A percentile compares a stretch with the other conserved stretches of the same genome.
Evolutionary conservation across 129 eudicot genomes (phyloP).

Genomic region (Flaveria sonorensis): DNA sequence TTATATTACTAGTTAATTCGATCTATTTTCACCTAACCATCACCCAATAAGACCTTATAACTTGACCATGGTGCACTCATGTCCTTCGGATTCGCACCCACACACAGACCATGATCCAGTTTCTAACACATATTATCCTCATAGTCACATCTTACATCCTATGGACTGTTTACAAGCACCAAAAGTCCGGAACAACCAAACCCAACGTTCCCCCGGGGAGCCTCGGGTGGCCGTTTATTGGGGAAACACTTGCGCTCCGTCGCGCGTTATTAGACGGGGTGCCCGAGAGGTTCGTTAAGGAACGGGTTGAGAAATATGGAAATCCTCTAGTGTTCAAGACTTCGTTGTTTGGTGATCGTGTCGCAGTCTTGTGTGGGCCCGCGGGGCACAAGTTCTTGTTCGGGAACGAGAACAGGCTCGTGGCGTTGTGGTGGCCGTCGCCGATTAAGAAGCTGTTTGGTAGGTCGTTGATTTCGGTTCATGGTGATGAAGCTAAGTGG

Average conservation of each 20-base stretch:
- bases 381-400: constrained; percentile 58
- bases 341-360: constrained; percentile 39
- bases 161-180: too few species aligned
- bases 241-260: constrained; percentile 36
- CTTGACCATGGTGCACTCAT: too few species aligned
- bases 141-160: too few species aligned
- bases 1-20: too few species aligned
- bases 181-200: too few species aligned
- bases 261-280: constrained; percentile 29
- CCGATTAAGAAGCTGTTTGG: constrained; percentile 52
- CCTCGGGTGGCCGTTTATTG: constrained; percentile 48
- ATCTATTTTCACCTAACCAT: too few species aligned
- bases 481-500: constrained; percentile 47
- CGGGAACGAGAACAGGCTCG: constrained; percentile 52
- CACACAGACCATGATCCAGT: too few species aligned
- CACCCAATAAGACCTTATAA: too few species aligned
- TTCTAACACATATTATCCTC: too few species aligned
- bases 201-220: constrained; percentile 45
- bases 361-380: constrained; percentile 52
- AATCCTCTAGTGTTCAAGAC: constrained; percentile 48
- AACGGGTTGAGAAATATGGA: constrained; percentile 32
- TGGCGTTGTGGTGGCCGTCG: constrained; percentile 68
- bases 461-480: constrained; percentile 30
- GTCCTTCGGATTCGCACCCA: too few species aligned
- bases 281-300: constrained; percentile 34